Conservation (phyloP, 2,329 filamentous ascomycete species). For the Mycosphaerella sp. region DNA sequence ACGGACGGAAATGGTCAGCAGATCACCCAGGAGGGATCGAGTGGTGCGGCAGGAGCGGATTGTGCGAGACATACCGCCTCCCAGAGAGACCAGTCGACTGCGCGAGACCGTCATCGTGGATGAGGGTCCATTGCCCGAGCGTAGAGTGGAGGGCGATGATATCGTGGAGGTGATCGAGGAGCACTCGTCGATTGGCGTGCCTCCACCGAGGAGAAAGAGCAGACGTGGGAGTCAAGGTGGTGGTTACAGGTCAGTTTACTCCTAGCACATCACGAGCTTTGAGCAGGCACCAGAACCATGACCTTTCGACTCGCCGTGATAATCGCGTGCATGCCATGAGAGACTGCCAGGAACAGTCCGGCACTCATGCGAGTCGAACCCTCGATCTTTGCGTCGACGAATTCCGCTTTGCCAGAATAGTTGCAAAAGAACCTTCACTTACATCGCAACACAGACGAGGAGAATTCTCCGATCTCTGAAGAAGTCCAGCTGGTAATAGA, state of each 20-base stretch:
- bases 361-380: constrained; percentile 9
- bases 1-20: constrained; percentile 31
- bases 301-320: background rate
- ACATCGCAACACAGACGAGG: constrained; percentile 18
- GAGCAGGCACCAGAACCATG: background rate
- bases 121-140: constrained; percentile 32
- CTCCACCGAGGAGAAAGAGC: constrained; percentile 36
- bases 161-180: constrained; percentile 57
- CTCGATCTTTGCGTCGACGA: constrained; percentile 5
- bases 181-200: constrained; percentile 40
- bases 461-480: constrained; percentile 17
- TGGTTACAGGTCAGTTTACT: constrained; percentile 44
- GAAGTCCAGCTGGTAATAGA: background rate
- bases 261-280: constrained; percentile 1
- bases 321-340: constrained; percentile 1
- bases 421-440: constrained; percentile 9
- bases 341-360: constrained; percentile 5
- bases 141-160: constrained; percentile 46
- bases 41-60: constrained; percentile 34
- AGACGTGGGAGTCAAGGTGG: constrained; percentile 33
- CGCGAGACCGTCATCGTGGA: constrained; percentile 40
- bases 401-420: background rate
- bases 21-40: constrained; percentile 28
- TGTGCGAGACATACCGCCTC: constrained; percentile 28
- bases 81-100: constrained; percentile 27